A percentile compares a stretch with the other conserved stretches of the same genome.
These are phyloP conservation scores for Grammothele lineata DNA, from an alignment of 768 basidiomycete species.

Conservation along the genomic window DNA sequence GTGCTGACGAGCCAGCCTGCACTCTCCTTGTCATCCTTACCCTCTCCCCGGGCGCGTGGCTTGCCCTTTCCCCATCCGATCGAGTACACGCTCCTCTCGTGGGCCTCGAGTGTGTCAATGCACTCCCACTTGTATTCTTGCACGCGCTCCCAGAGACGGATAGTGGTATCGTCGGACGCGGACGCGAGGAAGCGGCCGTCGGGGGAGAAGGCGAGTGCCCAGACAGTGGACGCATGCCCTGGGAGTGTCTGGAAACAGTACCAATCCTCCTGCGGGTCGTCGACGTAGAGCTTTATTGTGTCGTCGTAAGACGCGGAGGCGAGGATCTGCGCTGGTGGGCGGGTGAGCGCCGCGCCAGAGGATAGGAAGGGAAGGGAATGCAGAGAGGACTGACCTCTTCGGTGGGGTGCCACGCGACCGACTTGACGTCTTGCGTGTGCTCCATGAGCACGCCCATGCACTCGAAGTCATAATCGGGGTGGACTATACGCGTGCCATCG, in stretches of 20 bases:
- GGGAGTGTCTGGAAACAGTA: conserved; percentile 77
- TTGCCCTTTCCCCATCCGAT: conserved; percentile 61
- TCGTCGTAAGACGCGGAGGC: conserved; percentile 98
- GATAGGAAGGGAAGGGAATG: not conserved
- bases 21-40: conserved; percentile 27
- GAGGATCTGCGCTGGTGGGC: conserved; percentile 61
- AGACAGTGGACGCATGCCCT: conserved; percentile 86
- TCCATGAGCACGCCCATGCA: conserved; percentile 96
- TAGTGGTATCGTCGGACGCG: conserved; percentile 78
- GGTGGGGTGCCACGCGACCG: conserved; percentile 88
- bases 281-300: conserved; percentile 87
- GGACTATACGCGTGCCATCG: conserved; percentile 44
- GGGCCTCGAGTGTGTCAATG: conserved; percentile 54
- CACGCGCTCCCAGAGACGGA: conserved; percentile 79
- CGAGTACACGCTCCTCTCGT: conserved; percentile 76
- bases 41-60: conserved; percentile 15
- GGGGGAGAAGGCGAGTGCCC: conserved; percentile 80
- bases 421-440: conserved; percentile 95
- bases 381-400: conserved; percentile 67
- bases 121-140: conserved; percentile 61
- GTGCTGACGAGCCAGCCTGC: conserved; percentile 84
- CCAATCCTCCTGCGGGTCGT: conserved; percentile 96
- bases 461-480: conserved; percentile 91
- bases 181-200: conserved; percentile 79
- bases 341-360: conserved; percentile 5